Evolutionary conservation across 2,329 filamentous ascomycete genomes (phyloP).

Genomic region (Beauveria rudraprayagi): DNA sequence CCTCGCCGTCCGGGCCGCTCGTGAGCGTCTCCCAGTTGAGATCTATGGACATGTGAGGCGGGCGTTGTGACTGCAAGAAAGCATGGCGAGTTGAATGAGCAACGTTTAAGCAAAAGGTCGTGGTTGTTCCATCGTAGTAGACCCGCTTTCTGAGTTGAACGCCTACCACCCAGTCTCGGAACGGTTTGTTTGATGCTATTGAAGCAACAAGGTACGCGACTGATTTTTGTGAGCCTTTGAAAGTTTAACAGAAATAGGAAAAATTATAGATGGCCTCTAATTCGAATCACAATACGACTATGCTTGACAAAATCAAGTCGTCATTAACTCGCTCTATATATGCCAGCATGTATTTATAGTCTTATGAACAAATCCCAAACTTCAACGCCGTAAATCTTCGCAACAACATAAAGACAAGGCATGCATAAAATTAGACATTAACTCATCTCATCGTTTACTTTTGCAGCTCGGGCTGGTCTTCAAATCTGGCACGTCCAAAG

Average conservation of each 20-base stretch:
- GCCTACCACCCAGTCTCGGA: neutral
- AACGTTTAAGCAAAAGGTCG: neutral
- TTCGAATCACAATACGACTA: no score
- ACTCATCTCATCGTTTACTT: neutral
- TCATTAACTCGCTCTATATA: slow-evolving; percentile 2
- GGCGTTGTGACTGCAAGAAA: neutral
- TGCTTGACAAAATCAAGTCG: neutral
- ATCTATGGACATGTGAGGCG: slow-evolving; percentile 76
- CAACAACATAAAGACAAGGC: neutral
- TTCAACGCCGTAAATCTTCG: slow-evolving; percentile 2
- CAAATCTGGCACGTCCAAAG: slow-evolving; percentile 30
- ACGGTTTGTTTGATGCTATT: neutral
- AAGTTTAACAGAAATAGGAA: neutral
- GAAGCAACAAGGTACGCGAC: neutral
- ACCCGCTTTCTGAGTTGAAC: neutral
- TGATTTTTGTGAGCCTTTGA: neutral
- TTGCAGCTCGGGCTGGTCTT: slow-evolving; percentile 25
- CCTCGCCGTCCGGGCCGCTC: slow-evolving; percentile 76
- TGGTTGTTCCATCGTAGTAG: no score
- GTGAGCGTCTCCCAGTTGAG: slow-evolving; percentile 95
- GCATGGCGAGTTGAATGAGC: slow-evolving; percentile 1
- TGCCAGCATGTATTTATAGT: neutral
- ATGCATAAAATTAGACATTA: neutral
- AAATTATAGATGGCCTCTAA: neutral
- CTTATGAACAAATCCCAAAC: neutral